Percentiles rank a stretch among this genome's conserved stretches.
These are phyloP conservation scores for Colletotrichum kahawae DNA, from an alignment of 2,329 filamentous ascomycete genomes.

Conservation along the genomic window DNA sequence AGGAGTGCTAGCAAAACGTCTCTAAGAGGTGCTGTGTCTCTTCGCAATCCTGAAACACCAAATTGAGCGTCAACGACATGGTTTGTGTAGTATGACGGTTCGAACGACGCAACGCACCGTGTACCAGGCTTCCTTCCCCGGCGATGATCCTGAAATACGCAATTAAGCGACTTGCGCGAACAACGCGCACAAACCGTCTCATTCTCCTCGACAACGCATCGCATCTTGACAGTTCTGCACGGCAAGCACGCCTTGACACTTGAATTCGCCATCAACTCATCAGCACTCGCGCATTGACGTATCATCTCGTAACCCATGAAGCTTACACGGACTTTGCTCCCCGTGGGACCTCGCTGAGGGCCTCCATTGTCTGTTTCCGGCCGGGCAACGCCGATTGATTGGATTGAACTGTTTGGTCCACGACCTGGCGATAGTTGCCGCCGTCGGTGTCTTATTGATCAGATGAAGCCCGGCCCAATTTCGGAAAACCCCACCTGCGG, in stretches of 20 bases:
- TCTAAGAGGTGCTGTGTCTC: not conserved
- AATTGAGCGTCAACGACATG: not conserved
- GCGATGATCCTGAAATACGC: slow-evolving; percentile 41
- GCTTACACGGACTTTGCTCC: not conserved
- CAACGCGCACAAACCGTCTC: slow-evolving; percentile 39
- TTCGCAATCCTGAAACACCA: not conserved
- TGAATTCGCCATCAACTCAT: not conserved
- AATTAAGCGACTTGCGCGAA: slow-evolving; percentile 39
- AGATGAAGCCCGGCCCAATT: not conserved
- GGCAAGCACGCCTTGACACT: slow-evolving; percentile 36
- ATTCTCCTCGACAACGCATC: slow-evolving; percentile 31
- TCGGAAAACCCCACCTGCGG: not conserved
- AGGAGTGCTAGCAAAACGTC: not conserved
- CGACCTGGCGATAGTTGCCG: not conserved
- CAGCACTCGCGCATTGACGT: not conserved
- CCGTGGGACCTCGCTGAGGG: not conserved
- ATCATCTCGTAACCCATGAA: not conserved
- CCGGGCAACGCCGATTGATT: not conserved
- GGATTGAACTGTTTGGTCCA: not conserved
- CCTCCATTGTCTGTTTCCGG: not conserved
- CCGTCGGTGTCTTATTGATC: not conserved
- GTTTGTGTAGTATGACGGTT: not conserved
- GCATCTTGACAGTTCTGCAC: slow-evolving; percentile 45
- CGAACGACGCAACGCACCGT: slow-evolving; percentile 26
- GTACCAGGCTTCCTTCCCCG: slow-evolving; percentile 43